These are phyloP conservation scores for Leucocoprinus birnbaumii DNA, from an alignment of 768 basidiomycete species.

Conservation along the genomic window DNA sequence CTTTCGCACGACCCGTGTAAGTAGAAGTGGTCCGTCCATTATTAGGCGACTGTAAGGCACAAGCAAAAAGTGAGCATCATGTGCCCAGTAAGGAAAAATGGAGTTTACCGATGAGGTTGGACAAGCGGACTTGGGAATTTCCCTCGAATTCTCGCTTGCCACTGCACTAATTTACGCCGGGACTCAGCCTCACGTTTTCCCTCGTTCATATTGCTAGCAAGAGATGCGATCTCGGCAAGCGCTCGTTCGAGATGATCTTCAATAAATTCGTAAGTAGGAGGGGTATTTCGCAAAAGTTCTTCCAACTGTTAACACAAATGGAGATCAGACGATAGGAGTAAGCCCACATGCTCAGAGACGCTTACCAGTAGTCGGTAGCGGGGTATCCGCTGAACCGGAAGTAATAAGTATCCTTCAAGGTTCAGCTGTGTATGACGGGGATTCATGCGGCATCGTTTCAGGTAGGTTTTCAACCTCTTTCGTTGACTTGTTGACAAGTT, in stretches of 20 bases:
- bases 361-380: constrained; percentile 91
- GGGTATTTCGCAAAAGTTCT: constrained; percentile 81
- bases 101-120: constrained; percentile 86
- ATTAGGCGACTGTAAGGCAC: constrained; percentile 67
- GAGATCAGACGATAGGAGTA: constrained; percentile 8
- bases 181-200: constrained; percentile 96
- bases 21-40: constrained; percentile 83
- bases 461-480: constrained; percentile 84
- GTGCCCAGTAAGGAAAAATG: neutral
- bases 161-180: constrained; percentile 83
- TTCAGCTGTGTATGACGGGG: constrained; percentile 93
- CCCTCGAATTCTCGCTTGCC: constrained; percentile 86
- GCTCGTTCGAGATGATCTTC: constrained; percentile 87
- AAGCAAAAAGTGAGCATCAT: neutral
- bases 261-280: constrained; percentile 70
- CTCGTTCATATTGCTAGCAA: constrained; percentile 97
- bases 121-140: constrained; percentile 97
- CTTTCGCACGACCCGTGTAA: constrained; percentile 91
- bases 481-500: constrained; percentile 75
- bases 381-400: constrained; percentile 95
- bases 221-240: constrained; percentile 78
- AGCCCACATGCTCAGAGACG: constrained; percentile 5
- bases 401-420: constrained; percentile 87
- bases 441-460: constrained; percentile 87
- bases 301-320: constrained; percentile 65